Conservation (phyloP, 1,284 basidiomycete species). For the Ceratobasidium sp. region DNA sequence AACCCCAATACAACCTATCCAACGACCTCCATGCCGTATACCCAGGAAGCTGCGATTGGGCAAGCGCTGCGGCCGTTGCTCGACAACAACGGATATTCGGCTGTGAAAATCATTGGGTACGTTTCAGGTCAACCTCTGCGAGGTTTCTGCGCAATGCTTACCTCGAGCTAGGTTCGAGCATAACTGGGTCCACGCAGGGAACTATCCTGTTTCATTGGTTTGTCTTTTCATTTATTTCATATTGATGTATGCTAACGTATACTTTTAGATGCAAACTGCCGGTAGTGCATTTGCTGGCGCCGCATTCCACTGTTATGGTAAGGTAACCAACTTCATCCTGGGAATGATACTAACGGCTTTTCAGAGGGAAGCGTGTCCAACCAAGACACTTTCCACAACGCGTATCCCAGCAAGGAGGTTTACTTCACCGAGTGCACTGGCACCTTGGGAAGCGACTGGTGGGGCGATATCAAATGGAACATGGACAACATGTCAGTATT, state of each 20-base stretch:
- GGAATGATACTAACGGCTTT: neutral
- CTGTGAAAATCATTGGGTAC: conserved; percentile 61
- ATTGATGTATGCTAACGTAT: neutral
- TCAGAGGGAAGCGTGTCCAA: conserved; percentile 47
- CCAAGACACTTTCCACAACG: conserved; percentile 60
- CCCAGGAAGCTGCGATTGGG: conserved; percentile 61
- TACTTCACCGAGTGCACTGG: conserved; percentile 66
- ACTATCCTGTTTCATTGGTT: conserved; percentile 63
- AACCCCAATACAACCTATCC: conserved; percentile 66
- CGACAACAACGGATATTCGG: conserved; percentile 61
- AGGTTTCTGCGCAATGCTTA: neutral
- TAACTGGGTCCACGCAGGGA: conserved; percentile 63
- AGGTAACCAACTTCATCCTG: conserved; percentile 9
- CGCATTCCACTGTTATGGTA: conserved; percentile 64
- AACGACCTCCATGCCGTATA: conserved; percentile 58
- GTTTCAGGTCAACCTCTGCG: neutral
- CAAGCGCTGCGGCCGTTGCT: conserved; percentile 59
- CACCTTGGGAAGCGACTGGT: conserved; percentile 68
- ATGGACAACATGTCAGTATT: conserved; percentile 72
- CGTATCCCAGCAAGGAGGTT: conserved; percentile 61
- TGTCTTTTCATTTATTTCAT: conserved; percentile 39
- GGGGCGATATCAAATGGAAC: conserved; percentile 54
- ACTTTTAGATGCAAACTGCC: conserved; percentile 61
- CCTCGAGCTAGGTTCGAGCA: conserved; percentile 55
- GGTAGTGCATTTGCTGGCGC: conserved; percentile 60